phyloP scores from a whole-genome alignment of 1,284 basidiomycete genomes.

The Pseudozyma sp. region DNA sequence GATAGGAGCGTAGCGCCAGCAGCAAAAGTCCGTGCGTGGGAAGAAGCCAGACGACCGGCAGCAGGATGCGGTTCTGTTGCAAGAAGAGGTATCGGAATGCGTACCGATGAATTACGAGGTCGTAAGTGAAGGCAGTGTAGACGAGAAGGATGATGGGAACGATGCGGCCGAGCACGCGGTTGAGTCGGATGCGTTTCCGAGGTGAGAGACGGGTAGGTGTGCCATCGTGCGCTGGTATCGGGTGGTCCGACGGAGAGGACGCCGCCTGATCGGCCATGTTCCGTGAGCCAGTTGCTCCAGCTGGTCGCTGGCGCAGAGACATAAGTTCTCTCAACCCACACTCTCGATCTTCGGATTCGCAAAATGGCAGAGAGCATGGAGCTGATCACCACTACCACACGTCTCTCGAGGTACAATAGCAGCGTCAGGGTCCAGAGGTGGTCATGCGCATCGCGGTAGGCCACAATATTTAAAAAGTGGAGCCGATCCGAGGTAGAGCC shows the following conservation, averaged over 20 bases:
- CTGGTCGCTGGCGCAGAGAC: conserved; percentile 29
- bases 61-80: conserved; percentile 3
- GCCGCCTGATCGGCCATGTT: conserved; percentile 1
- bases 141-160: conserved; percentile 46
- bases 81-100: conserved; percentile 17
- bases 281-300: background rate
- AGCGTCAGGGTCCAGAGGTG: conserved; percentile 10
- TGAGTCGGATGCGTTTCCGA: conserved; percentile 34
- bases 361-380: too few species aligned
- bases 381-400: too few species aligned
- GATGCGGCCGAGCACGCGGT: conserved; percentile 36
- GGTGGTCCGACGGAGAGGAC: conserved; percentile 7
- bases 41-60: conserved; percentile 19
- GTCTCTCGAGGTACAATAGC: too few species aligned
- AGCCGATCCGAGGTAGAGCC: conserved; percentile 16
- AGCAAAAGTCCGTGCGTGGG: conserved; percentile 31
- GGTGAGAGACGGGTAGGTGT: background rate
- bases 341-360: too few species aligned
- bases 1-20: conserved; percentile 26
- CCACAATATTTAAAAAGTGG: conserved; percentile 16
- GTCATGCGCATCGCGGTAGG: background rate
- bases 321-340: background rate
- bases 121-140: conserved; percentile 34
- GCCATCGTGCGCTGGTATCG: background rate
- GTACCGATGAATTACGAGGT: conserved; percentile 34